Conservation (phyloP, 768 basidiomycete genomes). For the Macrolepiota dolichaula region DNA sequence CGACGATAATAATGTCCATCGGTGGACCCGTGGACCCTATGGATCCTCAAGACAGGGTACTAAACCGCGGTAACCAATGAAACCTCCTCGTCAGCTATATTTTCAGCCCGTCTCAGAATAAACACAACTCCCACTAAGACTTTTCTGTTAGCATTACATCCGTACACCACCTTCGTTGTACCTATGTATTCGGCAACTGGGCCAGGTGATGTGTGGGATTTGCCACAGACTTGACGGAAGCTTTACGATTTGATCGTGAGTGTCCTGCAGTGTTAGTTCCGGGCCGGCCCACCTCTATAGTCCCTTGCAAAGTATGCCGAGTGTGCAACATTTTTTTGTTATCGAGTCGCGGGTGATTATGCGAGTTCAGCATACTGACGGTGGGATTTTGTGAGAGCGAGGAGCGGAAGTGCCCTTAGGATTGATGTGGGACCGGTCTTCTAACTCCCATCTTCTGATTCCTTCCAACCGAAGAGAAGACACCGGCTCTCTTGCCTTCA, state of each 20-base stretch:
- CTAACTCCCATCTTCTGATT: neutral
- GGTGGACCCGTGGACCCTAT: too few relatives aligned
- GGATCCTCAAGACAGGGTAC: too few relatives aligned
- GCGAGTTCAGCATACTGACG: too few relatives aligned
- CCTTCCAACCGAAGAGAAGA: neutral
- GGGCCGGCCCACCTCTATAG: neutral
- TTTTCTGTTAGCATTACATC: neutral
- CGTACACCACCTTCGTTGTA: neutral
- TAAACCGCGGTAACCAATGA: too few relatives aligned
- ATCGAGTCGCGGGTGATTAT: neutral
- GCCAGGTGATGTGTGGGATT: neutral
- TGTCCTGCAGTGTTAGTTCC: neutral
- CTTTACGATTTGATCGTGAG: constrained; percentile 1
- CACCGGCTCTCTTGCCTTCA: neutral
- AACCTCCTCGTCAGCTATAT: too few relatives aligned
- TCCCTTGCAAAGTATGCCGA: neutral
- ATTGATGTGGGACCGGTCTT: neutral
- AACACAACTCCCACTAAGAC: neutral
- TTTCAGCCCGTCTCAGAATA: neutral
- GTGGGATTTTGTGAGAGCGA: too few relatives aligned
- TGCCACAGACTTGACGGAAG: neutral
- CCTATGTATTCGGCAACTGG: neutral
- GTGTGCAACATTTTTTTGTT: neutral
- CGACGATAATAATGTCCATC: too few relatives aligned
- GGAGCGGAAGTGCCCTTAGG: neutral